Conservation (phyloP, 2,329 filamentous ascomycete genomes). For the Botrytis paeoniae region DNA sequence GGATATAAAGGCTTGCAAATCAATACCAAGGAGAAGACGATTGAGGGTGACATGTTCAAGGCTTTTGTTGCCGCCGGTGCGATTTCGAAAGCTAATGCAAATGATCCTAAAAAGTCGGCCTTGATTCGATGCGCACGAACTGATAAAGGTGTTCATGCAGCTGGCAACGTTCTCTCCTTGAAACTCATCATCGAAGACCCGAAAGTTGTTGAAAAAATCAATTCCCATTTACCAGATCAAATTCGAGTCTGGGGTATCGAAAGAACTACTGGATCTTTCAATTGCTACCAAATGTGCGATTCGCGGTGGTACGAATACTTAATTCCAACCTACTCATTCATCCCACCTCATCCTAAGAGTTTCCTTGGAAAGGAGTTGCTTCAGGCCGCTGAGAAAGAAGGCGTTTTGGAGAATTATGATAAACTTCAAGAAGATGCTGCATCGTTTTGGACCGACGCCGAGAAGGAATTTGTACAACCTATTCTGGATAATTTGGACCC, state of each 20-base stretch:
- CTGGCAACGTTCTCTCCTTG: conserved; percentile 89
- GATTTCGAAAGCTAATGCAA: conserved; percentile 94
- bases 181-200: conserved; percentile 94
- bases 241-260: conserved; percentile 95
- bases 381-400: conserved; percentile 71
- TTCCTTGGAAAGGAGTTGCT: conserved; percentile 80
- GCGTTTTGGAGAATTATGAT: conserved; percentile 65
- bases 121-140: conserved; percentile 92
- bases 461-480: conserved; percentile 76
- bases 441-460: conserved; percentile 78
- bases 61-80: conserved; percentile 89
- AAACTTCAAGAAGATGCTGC: conserved; percentile 72
- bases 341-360: conserved; percentile 87
- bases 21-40: conserved; percentile 77
- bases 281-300: conserved; percentile 91
- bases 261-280: conserved; percentile 85
- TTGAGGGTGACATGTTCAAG: conserved; percentile 90
- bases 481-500: conserved; percentile 61
- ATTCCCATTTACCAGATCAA: conserved; percentile 76
- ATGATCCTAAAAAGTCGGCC: conserved; percentile 94
- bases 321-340: conserved; percentile 86
- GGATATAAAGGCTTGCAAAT: conserved; percentile 99
- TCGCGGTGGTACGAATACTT: conserved; percentile 97
- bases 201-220: conserved; percentile 87
- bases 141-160: conserved; percentile 95